phyloP scores from a whole-genome alignment of 2,329 filamentous ascomycete species.

The Fusarium fujikuroi region DNA sequence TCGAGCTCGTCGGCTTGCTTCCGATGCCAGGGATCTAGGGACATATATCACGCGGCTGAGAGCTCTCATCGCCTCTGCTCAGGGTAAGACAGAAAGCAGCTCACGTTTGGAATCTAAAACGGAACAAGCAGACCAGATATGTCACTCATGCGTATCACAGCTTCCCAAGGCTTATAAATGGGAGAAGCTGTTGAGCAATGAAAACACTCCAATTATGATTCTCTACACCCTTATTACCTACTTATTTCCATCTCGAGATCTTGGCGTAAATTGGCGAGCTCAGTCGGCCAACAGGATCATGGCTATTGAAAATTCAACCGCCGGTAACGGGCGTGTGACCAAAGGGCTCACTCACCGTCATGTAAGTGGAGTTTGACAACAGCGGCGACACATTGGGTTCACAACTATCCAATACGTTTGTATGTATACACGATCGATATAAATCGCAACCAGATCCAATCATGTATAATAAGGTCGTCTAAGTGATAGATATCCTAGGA shows the following conservation, averaged over 20 bases:
- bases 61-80: not conserved
- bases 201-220: not conserved
- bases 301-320: conserved; percentile 37
- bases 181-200: not conserved
- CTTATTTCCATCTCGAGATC: not conserved
- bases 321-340: conserved; percentile 8
- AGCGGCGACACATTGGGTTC: too few species aligned
- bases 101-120: not conserved
- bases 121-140: not conserved
- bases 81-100: not conserved
- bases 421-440: not conserved
- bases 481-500: not conserved
- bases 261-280: not conserved
- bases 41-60: not conserved
- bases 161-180: not conserved
- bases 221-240: not conserved
- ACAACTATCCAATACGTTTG: not conserved
- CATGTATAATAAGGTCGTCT: not conserved
- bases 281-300: conserved; percentile 28
- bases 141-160: not conserved
- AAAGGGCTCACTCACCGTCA: not conserved
- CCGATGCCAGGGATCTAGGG: not conserved
- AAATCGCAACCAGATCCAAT: not conserved
- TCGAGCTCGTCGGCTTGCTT: not conserved
- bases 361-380: not conserved